Evolutionary conservation across 1,284 basidiomycete species (phyloP), one percentile per base, ranked within the genome.

Genomic region (Ceratobasidium sp.): DNA sequence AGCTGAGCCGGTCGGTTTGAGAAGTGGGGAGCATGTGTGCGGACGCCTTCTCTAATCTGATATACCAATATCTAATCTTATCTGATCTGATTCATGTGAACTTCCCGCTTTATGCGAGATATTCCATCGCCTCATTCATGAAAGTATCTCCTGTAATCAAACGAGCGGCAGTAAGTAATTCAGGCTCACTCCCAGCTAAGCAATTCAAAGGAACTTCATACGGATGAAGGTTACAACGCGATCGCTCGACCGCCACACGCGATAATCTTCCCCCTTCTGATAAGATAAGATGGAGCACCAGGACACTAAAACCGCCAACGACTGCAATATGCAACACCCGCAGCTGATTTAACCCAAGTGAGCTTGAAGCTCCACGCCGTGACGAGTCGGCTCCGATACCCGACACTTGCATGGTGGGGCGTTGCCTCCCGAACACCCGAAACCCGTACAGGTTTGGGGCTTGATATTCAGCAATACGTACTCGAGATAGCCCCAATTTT

Each of bases 1-100:
- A 54, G 33, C 63, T 53, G 48, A 40, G n/a, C 49, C 63, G 49
- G 36, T 42, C 11, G 21, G 4, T 54, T 28, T 66, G 63, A 21
- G 38, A 36, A 36, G 25, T 44, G 59, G 28, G n/a, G 33, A n/a
- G 7, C 12, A 14, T 40, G 33, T 46, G 44, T 48, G 58, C 58
- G 16, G 42, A n/a, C 40, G 58, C 11, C 38, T 36, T 66, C 23
- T 66, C 63, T 49, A 49, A 66, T 66, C 44, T 66, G 63, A 49
- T 49, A 49, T 61, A 9, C 36, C 59, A n/a, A 42, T 61, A 61
- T 61, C 59, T 61, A 42, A 61, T 61, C 59, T 58, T 51, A 51
- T 56, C 33, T 33, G 30, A 56, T 56, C 54, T 56, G n/a, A 56
- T 36, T 2, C n/a, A 12, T 30, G 30, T 42, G 40, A 42, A 42